Conservation (phyloP, 2,329 filamentous ascomycete species). For the Hymenoscyphus occultus region DNA sequence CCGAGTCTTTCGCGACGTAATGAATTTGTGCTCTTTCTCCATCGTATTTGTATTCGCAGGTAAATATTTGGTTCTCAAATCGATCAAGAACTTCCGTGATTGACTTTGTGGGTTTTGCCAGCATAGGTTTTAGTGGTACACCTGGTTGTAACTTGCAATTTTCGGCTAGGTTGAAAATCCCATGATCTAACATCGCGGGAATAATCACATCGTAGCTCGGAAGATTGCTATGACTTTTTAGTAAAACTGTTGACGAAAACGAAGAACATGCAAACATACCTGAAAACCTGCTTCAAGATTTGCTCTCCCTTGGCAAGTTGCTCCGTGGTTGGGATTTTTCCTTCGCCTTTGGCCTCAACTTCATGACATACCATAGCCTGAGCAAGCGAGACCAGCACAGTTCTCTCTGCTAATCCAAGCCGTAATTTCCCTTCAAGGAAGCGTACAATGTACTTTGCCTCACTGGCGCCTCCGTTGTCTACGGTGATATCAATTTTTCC, state of each 20-base stretch:
- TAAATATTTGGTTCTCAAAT: slow-evolving; percentile 93
- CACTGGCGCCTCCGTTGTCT: slow-evolving; percentile 89
- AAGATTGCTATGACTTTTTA: slow-evolving; percentile 66
- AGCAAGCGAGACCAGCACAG: slow-evolving; percentile 82
- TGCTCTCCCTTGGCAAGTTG: slow-evolving; percentile 81
- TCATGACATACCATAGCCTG: slow-evolving; percentile 88
- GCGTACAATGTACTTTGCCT: slow-evolving; percentile 89
- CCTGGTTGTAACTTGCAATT: slow-evolving; percentile 90
- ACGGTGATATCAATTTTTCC: slow-evolving; percentile 87
- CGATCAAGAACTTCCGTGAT: slow-evolving; percentile 97
- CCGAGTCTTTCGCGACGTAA: slow-evolving; percentile 81
- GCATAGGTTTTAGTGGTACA: slow-evolving; percentile 95
- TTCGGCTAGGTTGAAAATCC: slow-evolving; percentile 77
- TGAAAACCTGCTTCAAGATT: slow-evolving; percentile 86
- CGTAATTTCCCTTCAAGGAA: slow-evolving; percentile 94
- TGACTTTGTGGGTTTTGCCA: slow-evolving; percentile 96
- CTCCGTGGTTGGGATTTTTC: slow-evolving; percentile 65
- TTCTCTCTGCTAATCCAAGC: slow-evolving; percentile 87
- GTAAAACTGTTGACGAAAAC: slow-evolving; percentile 14
- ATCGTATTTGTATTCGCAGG: slow-evolving; percentile 99
- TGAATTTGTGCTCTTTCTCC: slow-evolving; percentile 98
- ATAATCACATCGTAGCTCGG: slow-evolving; percentile 95
- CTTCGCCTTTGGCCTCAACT: slow-evolving; percentile 60
- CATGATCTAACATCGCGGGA: slow-evolving; percentile 81
- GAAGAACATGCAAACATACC: slow-evolving; percentile 46